These are phyloP conservation scores for Colletotrichum higginsianum DNA, from an alignment of 2,329 filamentous ascomycete genomes.

Conservation along the genomic window DNA sequence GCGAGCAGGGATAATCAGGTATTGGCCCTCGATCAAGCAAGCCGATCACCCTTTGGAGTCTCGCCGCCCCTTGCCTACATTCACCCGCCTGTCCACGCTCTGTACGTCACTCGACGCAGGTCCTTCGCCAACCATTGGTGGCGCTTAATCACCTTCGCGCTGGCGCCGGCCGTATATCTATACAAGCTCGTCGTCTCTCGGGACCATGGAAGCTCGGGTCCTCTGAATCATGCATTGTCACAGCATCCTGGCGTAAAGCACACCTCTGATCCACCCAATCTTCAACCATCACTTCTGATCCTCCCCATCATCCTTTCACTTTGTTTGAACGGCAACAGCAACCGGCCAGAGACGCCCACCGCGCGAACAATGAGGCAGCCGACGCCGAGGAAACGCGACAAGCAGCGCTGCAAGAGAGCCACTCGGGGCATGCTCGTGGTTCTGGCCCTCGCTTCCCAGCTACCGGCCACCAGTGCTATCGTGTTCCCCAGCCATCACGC, in stretches of 20 bases:
- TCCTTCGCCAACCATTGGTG: constrained; percentile 30
- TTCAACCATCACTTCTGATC: background rate
- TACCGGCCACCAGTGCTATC: constrained; percentile 15
- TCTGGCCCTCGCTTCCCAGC: constrained; percentile 25
- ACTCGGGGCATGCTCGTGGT: constrained; percentile 19
- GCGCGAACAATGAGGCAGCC: constrained; percentile 25
- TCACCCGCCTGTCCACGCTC: constrained; percentile 24
- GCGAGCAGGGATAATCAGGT: constrained; percentile 42
- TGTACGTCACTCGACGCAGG: constrained; percentile 41
- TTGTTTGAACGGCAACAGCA: constrained; percentile 1
- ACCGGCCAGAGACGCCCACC: background rate
- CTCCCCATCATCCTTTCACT: constrained; percentile 3
- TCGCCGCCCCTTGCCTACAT: constrained; percentile 27
- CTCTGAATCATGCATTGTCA: constrained; percentile 27
- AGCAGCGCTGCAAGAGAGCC: constrained; percentile 2
- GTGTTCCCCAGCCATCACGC: constrained; percentile 32
- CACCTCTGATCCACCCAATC: background rate
- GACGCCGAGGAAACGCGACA: constrained; percentile 24
- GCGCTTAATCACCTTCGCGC: constrained; percentile 19
- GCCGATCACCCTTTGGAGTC: constrained; percentile 37
- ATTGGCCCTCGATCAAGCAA: constrained; percentile 40
- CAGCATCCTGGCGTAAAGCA: constrained; percentile 17
- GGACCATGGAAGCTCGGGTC: constrained; percentile 23
- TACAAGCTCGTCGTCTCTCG: constrained; percentile 15
- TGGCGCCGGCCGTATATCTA: constrained; percentile 34